Percentiles rank a stretch among this genome's conserved stretches.
phyloP scores from a whole-genome alignment of 345 rosid genomes.

The Aquilaria sinensis region DNA sequence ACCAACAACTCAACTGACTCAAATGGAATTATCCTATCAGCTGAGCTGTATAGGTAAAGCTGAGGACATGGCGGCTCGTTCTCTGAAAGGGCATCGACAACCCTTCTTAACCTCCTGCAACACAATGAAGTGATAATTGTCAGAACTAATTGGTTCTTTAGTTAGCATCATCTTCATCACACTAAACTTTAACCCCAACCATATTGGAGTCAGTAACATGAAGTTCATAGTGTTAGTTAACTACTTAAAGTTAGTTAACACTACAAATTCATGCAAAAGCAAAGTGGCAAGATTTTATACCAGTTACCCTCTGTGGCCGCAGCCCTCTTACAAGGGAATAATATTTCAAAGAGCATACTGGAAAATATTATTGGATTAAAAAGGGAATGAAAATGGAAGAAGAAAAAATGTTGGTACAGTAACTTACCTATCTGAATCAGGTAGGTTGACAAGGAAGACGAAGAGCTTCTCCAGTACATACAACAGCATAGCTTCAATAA shows the following conservation, averaged over 20 bases:
- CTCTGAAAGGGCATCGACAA: constrained; percentile 29
- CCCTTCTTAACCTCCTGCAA: constrained; percentile 58
- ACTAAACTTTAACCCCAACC: background rate
- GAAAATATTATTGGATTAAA: background rate
- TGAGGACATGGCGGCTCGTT: constrained; percentile 71
- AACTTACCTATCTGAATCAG: constrained; percentile 54
- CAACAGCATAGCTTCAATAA: constrained; percentile 43
- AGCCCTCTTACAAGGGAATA: too few relatives aligned
- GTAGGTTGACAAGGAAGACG: constrained; percentile 41
- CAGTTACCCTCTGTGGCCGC: too few relatives aligned
- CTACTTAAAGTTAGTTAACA: too few relatives aligned
- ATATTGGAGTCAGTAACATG: too few relatives aligned
- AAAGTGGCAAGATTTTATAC: background rate
- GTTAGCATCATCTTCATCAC: too few relatives aligned
- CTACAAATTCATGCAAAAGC: background rate
- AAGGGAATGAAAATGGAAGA: background rate
- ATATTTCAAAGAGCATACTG: too few relatives aligned
- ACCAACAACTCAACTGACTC: constrained; percentile 48
- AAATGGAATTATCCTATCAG: constrained; percentile 60
- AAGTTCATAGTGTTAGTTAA: too few relatives aligned
- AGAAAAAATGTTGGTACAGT: background rate
- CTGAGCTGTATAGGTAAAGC: constrained; percentile 81
- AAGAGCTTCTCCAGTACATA: constrained; percentile 54
- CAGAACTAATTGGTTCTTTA: background rate
- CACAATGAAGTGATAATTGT: constrained; percentile 2